These are phyloP conservation scores for Naematelia aurantialba DNA, from an alignment of 768 basidiomycete genomes.

Conservation along the genomic window DNA sequence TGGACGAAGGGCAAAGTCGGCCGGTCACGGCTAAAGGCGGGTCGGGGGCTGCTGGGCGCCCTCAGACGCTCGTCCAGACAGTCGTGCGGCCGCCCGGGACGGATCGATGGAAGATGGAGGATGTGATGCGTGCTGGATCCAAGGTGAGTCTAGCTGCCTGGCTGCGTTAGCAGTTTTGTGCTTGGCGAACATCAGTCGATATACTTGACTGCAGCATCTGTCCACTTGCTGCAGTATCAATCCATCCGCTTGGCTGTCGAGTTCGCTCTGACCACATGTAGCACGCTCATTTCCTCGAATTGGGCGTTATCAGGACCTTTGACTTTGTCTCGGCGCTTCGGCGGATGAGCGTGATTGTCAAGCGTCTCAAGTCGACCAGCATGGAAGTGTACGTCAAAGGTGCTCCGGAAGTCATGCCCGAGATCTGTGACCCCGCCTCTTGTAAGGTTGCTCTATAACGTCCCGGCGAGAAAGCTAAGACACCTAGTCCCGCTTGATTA, in stretches of 20 bases:
- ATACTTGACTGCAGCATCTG: no score
- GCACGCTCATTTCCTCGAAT: constrained; percentile 94
- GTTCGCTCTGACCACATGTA: constrained; percentile 52
- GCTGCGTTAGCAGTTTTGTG: background rate
- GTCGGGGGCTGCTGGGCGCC: constrained; percentile 48
- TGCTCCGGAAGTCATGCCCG: constrained; percentile 96
- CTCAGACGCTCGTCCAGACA: constrained; percentile 87
- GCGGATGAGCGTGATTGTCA: constrained; percentile 97
- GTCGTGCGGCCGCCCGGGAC: constrained; percentile 96
- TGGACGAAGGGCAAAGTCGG: constrained; percentile 87
- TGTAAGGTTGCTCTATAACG: constrained; percentile 57
- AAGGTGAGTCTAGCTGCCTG: constrained; percentile 61
- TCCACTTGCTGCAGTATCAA: no score
- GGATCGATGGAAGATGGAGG: constrained; percentile 81
- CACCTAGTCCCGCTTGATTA: constrained; percentile 85
- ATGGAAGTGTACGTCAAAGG: constrained; percentile 99
- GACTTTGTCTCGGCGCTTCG: constrained; percentile 92
- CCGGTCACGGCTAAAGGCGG: constrained; percentile 51
- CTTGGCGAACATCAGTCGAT: no score
- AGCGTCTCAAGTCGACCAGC: constrained; percentile 82
- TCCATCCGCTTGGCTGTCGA: no score
- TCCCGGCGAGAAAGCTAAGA: background rate
- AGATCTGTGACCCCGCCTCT: constrained; percentile 88
- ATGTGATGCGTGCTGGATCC: constrained; percentile 77
- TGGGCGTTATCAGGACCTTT: constrained; percentile 92